phyloP scores from a whole-genome alignment of 1,284 basidiomycete genomes.

The Tylopilus orsonianus region DNA sequence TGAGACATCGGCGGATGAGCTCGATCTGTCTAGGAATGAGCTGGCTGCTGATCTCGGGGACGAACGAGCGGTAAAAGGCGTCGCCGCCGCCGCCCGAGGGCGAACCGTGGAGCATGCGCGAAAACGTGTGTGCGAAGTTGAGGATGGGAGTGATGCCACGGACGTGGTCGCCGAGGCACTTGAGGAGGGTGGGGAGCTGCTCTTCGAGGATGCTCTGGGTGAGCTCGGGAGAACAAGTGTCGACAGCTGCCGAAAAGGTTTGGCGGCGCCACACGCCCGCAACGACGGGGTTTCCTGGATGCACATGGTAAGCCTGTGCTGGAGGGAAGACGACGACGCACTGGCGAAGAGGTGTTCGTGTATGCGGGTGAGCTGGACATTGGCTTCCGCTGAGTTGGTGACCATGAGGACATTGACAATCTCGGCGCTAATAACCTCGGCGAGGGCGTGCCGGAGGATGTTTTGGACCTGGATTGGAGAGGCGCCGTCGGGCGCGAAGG shows the following conservation, averaged over 20 bases:
- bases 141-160: slow-evolving; percentile 53
- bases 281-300: slow-evolving; percentile 71
- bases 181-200: slow-evolving; percentile 60
- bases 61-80: slow-evolving; percentile 79
- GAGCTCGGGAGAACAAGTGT: slow-evolving; percentile 68
- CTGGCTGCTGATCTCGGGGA: slow-evolving; percentile 70
- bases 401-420: slow-evolving; percentile 79
- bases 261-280: slow-evolving; percentile 83
- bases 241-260: slow-evolving; percentile 80
- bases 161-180: slow-evolving; percentile 45
- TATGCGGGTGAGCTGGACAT: slow-evolving; percentile 75
- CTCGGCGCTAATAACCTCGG: slow-evolving; percentile 74
- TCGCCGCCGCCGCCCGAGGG: slow-evolving; percentile 51
- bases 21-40: slow-evolving; percentile 72
- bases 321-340: slow-evolving; percentile 36
- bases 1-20: slow-evolving; percentile 74
- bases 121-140: slow-evolving; percentile 70
- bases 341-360: slow-evolving; percentile 82
- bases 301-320: too few relatives aligned
- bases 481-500: slow-evolving; percentile 37
- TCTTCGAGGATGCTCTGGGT: slow-evolving; percentile 62
- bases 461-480: slow-evolving; percentile 72
- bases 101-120: slow-evolving; percentile 77
- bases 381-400: slow-evolving; percentile 75
- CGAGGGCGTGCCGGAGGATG: slow-evolving; percentile 72